A percentile compares a stretch with the other conserved stretches of the same genome.
These are phyloP conservation scores for Dictyostelium brefeldianum DNA, from an alignment of 78 protist species.

Conservation along the genomic window DNA sequence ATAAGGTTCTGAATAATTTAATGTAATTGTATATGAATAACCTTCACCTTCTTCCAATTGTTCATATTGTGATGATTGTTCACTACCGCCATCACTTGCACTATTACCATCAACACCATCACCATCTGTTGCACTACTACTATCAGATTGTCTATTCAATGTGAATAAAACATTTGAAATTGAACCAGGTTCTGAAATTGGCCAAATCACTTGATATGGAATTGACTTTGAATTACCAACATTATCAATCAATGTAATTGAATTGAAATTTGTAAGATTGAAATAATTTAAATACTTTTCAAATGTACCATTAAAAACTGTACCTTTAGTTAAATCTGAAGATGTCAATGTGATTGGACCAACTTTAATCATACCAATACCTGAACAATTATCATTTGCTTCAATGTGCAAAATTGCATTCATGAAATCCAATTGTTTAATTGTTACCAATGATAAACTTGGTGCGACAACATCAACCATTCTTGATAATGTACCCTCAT, in stretches of 20 bases:
- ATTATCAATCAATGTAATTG: background rate
- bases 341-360: background rate
- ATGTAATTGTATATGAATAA: background rate
- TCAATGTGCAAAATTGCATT: slow-evolving; percentile 12
- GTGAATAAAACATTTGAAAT: background rate
- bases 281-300: slow-evolving; percentile 4
- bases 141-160: background rate
- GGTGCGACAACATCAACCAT: background rate
- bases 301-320: slow-evolving; percentile 4
- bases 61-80: background rate
- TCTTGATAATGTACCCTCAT: background rate
- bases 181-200: slow-evolving; percentile 1
- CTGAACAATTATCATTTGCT: background rate
- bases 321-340: slow-evolving; percentile 1
- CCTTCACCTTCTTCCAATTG: background rate
- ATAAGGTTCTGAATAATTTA: background rate
- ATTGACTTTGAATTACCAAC: background rate
- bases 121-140: background rate
- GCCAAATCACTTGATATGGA: slow-evolving; percentile 7
- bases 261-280: background rate
- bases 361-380: slow-evolving; percentile 5
- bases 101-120: background rate
- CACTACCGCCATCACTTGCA: background rate
- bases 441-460: background rate
- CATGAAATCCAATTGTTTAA: background rate